Percentiles rank a stretch among this genome's conserved stretches.
These are phyloP conservation scores for Rosa hybrid DNA, from an alignment of 331 rosid species.

Conservation along the genomic window DNA sequence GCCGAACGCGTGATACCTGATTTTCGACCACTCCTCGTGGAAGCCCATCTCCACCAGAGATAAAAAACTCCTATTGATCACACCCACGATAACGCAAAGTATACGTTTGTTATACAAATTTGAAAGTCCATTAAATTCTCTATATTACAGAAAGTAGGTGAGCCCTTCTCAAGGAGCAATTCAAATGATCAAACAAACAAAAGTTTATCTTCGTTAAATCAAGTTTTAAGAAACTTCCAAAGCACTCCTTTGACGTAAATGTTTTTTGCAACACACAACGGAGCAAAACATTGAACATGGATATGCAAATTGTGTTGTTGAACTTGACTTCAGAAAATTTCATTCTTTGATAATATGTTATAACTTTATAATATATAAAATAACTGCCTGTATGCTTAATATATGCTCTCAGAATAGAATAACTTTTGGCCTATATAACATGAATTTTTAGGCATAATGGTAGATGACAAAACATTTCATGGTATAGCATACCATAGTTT, in stretches of 20 bases:
- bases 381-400: neutral
- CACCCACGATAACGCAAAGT: neutral
- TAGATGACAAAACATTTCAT: neutral
- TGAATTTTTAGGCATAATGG: neutral
- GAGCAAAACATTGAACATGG: neutral
- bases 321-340: neutral
- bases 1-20: conserved; percentile 84
- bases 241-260: neutral
- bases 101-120: neutral
- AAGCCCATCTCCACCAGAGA: conserved; percentile 99
- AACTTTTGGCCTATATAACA: neutral
- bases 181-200: neutral
- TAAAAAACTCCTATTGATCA: conserved; percentile 77
- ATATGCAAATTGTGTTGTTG: conserved; percentile 2
- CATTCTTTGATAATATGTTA: neutral
- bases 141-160: neutral
- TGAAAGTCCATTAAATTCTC: neutral
- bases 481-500: neutral
- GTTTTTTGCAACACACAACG: neutral
- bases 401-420: neutral
- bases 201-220: neutral
- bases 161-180: neutral
- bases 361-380: neutral
- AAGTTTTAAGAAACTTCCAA: neutral
- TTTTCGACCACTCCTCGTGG: conserved; percentile 98